These are phyloP conservation scores for Psophocarpus tetragonolobus DNA, from an alignment of 306 rosid species.

Conservation along the genomic window DNA sequence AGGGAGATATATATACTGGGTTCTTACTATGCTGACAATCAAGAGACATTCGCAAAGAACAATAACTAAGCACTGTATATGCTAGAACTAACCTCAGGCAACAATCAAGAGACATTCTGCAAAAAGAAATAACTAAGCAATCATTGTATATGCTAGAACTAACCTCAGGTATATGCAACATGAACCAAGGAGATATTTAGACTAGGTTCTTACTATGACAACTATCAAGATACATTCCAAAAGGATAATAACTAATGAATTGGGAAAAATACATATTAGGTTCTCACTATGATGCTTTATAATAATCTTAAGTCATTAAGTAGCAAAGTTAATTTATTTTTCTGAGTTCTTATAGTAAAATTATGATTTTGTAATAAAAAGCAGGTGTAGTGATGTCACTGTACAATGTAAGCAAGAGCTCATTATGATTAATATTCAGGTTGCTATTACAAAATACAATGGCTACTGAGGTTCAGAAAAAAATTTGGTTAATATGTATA, in stretches of 20 bases:
- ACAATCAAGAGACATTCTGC: background rate
- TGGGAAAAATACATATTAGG: background rate
- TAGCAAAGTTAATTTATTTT: conserved; percentile 1
- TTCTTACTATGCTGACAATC: background rate
- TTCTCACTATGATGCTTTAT: conserved; percentile 8
- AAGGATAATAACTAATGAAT: background rate
- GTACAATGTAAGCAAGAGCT: conserved; percentile 1
- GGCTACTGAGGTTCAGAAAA: background rate
- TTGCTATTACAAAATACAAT: background rate
- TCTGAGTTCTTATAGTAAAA: background rate
- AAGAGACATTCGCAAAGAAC: background rate
- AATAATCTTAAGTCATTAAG: background rate
- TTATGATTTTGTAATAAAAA: background rate
- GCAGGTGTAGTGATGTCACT: background rate
- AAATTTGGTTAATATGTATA: background rate
- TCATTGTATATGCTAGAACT: conserved; percentile 21
- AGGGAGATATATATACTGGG: background rate
- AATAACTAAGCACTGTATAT: background rate
- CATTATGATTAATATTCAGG: background rate
- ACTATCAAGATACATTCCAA: background rate
- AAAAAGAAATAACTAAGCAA: background rate
- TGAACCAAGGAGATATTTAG: background rate
- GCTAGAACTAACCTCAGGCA: too few species aligned
- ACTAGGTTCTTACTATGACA: background rate
- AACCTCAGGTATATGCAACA: conserved; percentile 11